Conservation (phyloP, 2,329 filamentous ascomycete genomes). For the Knufia petricola region DNA sequence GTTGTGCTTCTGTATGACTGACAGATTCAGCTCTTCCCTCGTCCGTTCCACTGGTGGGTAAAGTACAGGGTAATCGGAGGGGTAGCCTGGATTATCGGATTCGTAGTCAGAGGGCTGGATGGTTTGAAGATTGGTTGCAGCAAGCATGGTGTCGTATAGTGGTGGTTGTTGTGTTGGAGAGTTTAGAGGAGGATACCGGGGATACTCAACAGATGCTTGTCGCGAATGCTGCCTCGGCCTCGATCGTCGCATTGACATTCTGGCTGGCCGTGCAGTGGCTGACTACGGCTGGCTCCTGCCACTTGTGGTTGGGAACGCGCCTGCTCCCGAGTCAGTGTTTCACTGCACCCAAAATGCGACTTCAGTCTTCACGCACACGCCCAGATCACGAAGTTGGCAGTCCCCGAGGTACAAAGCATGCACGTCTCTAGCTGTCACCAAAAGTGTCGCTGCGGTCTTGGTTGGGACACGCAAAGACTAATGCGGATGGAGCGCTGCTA, state of each 20-base stretch:
- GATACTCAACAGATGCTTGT: constrained; percentile 22
- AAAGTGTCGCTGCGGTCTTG: too few species aligned
- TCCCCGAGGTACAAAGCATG: too few species aligned
- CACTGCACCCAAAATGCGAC: too few species aligned
- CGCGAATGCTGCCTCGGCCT: constrained; percentile 12
- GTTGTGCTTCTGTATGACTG: constrained; percentile 72
- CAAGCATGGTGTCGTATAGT: background rate
- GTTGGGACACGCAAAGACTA: too few species aligned
- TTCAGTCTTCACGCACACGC: too few species aligned
- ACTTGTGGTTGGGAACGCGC: too few species aligned
- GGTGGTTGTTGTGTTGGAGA: constrained; percentile 11
- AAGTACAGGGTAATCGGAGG: constrained; percentile 29
- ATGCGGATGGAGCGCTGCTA: too few species aligned
- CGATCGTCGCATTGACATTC: constrained; percentile 18
- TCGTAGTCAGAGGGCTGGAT: constrained; percentile 49
- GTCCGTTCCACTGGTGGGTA: constrained; percentile 47
- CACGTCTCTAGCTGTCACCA: too few species aligned
- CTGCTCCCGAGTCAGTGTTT: too few species aligned
- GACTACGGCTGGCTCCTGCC: background rate
- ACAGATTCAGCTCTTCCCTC: constrained; percentile 79
- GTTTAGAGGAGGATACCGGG: constrained; percentile 19
- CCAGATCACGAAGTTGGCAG: too few species aligned
- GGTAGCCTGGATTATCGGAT: constrained; percentile 50
- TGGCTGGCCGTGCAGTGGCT: background rate
- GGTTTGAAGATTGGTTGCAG: constrained; percentile 5